phyloP scores from a whole-genome alignment of 768 basidiomycete genomes.

The Pholiota conissans region DNA sequence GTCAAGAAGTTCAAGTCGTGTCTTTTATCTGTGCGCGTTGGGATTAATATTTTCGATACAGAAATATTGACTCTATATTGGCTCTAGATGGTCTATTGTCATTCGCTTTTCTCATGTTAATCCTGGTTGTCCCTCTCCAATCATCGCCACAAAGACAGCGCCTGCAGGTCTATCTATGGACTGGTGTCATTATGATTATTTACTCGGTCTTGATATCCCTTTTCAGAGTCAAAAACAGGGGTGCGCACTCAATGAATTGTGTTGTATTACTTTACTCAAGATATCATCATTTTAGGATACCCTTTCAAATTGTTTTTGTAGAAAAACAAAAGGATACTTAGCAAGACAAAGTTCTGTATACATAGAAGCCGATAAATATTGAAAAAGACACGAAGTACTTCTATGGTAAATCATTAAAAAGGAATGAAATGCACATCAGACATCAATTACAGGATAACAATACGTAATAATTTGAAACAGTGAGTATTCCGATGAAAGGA shows the following conservation, averaged over 20 bases:
- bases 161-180: constrained; percentile 88
- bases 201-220: constrained; percentile 86
- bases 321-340: constrained; percentile 22
- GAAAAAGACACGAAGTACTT: too few relatives aligned
- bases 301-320: constrained; percentile 79
- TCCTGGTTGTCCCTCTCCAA: constrained; percentile 78
- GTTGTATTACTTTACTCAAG: too few relatives aligned
- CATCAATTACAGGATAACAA: constrained; percentile 11
- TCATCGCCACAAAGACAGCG: constrained; percentile 74
- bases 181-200: constrained; percentile 73
- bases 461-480: constrained; percentile 7
- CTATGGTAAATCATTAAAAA: constrained; percentile 10
- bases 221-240: constrained; percentile 90
- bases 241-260: constrained; percentile 37
- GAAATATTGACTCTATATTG: constrained; percentile 10
- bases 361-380: too few relatives aligned
- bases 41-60: background rate
- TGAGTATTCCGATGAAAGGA: constrained; percentile 11
- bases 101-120: constrained; percentile 77
- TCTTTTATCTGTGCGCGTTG: constrained; percentile 75
- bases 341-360: constrained; percentile 6
- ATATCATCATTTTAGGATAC: too few relatives aligned
- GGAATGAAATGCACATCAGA: background rate
- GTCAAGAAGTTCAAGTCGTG: constrained; percentile 90
- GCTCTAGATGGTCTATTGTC: constrained; percentile 80